These are phyloP conservation scores for Wickerhamiella brachini DNA, from an alignment of 805 yeast species.

Conservation along the genomic window DNA sequence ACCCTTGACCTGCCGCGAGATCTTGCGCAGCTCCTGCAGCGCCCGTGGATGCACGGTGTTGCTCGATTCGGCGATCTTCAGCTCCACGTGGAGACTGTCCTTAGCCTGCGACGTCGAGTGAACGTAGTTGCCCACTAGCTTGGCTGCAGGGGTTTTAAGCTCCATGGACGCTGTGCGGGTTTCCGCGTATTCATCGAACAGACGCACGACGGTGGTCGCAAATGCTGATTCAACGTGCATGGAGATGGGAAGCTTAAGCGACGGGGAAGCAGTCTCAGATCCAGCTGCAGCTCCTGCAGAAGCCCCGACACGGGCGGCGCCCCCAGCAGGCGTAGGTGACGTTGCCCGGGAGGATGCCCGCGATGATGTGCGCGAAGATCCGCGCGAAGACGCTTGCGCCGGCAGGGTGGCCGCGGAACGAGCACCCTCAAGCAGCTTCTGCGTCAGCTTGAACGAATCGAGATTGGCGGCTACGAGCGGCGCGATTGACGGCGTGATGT, in stretches of 20 bases:
- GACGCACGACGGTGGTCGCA: constrained; percentile 11
- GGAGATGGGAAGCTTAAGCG: constrained; percentile 1
- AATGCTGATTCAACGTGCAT: constrained; percentile 3
- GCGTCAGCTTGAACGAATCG: constrained; percentile 28
- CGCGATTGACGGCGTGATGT: constrained; percentile 20
- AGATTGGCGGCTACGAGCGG: constrained; percentile 36
- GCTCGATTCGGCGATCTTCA: constrained; percentile 52
- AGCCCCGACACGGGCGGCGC: too few species aligned
- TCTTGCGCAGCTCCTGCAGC: constrained; percentile 41
- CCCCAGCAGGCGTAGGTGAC: neutral
- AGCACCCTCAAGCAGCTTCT: neutral
- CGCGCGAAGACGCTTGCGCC: neutral
- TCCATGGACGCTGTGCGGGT: constrained; percentile 26
- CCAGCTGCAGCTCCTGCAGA: too few species aligned
- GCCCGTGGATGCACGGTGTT: constrained; percentile 60
- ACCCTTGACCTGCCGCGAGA: constrained; percentile 26
- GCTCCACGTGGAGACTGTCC: constrained; percentile 29
- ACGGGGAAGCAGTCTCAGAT: too few species aligned
- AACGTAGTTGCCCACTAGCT: constrained; percentile 40
- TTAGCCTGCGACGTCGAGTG: constrained; percentile 25
- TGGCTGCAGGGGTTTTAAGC: constrained; percentile 64
- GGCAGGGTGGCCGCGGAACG: neutral
- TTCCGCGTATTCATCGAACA: constrained; percentile 17
- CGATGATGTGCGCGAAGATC: neutral
- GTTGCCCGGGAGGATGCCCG: neutral